phyloP scores from a whole-genome alignment of 768 basidiomycete species.

The Kwoniella botswanensis region DNA sequence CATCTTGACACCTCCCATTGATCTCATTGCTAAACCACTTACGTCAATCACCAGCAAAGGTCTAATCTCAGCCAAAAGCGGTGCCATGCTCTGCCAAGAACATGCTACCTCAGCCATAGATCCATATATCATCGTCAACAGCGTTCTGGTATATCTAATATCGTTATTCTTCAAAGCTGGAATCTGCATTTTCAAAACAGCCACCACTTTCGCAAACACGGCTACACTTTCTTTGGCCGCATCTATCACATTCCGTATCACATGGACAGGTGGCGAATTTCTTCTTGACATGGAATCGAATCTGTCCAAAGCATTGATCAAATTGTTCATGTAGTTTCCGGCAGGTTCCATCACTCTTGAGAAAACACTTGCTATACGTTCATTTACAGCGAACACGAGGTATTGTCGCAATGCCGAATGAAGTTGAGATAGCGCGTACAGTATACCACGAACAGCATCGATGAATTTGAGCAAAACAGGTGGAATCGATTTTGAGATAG shows the following conservation, averaged over 20 bases:
- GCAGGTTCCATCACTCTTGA: conserved; percentile 85
- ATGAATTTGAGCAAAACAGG: conserved; percentile 71
- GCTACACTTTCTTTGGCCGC: conserved; percentile 81
- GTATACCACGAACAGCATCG: conserved; percentile 87
- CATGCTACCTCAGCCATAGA: conserved; percentile 83
- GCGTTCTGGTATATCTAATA: conserved; percentile 81
- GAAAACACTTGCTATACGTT: conserved; percentile 78
- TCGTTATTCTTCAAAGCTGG: conserved; percentile 69
- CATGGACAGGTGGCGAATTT: conserved; percentile 68
- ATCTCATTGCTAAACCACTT: conserved; percentile 11
- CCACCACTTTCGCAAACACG: conserved; percentile 84
- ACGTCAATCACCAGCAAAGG: conserved; percentile 65
- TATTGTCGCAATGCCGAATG: conserved; percentile 88
- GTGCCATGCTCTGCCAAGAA: conserved; percentile 79
- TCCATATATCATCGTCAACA: conserved; percentile 85
- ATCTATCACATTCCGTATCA: conserved; percentile 79
- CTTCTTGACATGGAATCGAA: conserved; percentile 80
- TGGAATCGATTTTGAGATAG: conserved; percentile 71
- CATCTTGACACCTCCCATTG: conserved; percentile 44
- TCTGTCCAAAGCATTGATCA: conserved; percentile 86
- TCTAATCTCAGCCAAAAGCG: conserved; percentile 72
- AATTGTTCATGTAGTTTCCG: conserved; percentile 74
- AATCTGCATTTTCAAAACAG: conserved; percentile 74
- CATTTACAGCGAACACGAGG: conserved; percentile 78
- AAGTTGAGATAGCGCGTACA: conserved; percentile 89